Conservation (phyloP, 2,329 filamentous ascomycete genomes). For the Colletotrichum musicola region DNA sequence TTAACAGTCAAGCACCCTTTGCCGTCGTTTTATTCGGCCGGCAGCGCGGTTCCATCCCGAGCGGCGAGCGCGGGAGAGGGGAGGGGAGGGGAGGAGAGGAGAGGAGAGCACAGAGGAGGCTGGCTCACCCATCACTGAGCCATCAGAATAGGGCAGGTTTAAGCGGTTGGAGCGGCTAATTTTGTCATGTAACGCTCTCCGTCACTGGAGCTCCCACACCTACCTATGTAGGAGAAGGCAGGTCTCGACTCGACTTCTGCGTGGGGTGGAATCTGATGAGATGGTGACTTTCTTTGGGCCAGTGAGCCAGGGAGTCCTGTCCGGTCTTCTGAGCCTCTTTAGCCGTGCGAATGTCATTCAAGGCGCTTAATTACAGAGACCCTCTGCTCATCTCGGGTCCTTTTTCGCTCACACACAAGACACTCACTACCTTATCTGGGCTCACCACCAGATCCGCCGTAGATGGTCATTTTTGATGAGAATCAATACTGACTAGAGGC, state of each 20-base stretch:
- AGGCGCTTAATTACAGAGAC: neutral
- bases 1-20: too few species aligned
- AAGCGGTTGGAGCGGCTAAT: conserved; percentile 40
- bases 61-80: neutral
- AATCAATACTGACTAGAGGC: too few species aligned
- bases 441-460: conserved; percentile 17
- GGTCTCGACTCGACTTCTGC: neutral
- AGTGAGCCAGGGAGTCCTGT: conserved; percentile 2
- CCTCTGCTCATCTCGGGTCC: conserved; percentile 11
- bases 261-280: neutral
- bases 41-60: neutral
- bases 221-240: too few species aligned
- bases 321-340: neutral
- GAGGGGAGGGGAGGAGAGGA: neutral
- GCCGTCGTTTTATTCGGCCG: conserved; percentile 2
- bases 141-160: conserved; percentile 25
- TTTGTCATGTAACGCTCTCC: conserved; percentile 37
- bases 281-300: neutral
- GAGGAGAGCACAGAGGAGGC: neutral
- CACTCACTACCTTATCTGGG: conserved; percentile 13
- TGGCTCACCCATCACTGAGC: neutral
- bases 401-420: neutral
- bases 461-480: conserved; percentile 21
- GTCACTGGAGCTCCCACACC: conserved; percentile 30
- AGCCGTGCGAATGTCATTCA: conserved; percentile 18